phyloP scores from a whole-genome alignment of 2,329 filamentous ascomycete genomes.

The Gliomastix tumulicola region DNA sequence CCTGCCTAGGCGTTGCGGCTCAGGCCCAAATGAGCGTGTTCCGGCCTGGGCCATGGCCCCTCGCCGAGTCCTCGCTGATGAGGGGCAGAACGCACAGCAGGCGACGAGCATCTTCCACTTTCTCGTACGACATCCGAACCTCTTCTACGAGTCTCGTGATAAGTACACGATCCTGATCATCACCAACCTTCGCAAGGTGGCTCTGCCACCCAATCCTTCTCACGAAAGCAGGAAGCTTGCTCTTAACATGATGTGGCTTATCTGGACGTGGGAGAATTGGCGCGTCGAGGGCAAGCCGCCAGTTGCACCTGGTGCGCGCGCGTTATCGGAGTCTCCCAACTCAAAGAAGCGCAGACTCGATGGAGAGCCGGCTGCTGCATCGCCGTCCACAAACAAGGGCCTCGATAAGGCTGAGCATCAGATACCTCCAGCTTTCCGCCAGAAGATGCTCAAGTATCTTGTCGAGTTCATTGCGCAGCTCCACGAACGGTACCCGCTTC shows the following conservation, averaged over 20 bases:
- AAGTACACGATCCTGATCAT: constrained; percentile 88
- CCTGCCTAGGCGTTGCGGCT: constrained; percentile 73
- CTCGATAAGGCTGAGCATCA: constrained; percentile 57
- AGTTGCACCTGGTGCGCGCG: constrained; percentile 16
- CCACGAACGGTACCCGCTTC: constrained; percentile 75
- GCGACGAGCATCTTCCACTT: constrained; percentile 98
- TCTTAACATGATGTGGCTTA: constrained; percentile 81
- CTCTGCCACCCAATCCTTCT: constrained; percentile 72
- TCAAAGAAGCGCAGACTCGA: constrained; percentile 73
- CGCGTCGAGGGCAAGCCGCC: constrained; percentile 56
- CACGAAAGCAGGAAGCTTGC: constrained; percentile 89
- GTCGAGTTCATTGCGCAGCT: constrained; percentile 91
- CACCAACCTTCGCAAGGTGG: constrained; percentile 80
- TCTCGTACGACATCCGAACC: constrained; percentile 79
- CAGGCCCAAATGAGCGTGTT: constrained; percentile 60
- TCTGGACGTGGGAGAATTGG: constrained; percentile 88
- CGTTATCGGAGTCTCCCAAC: constrained; percentile 62
- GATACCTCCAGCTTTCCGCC: constrained; percentile 57
- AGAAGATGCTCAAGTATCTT: constrained; percentile 87
- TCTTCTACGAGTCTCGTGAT: constrained; percentile 93
- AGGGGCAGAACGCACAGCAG: constrained; percentile 91
- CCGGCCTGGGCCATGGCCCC: constrained; percentile 87
- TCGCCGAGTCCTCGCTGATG: constrained; percentile 84
- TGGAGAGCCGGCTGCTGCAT: constrained; percentile 26
- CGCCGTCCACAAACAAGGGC: background rate